Percentiles rank a stretch among this genome's conserved stretches.
These are phyloP conservation scores for Dianthus caryophyllus DNA, from an alignment of 148 eudicot species.

Conservation along the genomic window DNA sequence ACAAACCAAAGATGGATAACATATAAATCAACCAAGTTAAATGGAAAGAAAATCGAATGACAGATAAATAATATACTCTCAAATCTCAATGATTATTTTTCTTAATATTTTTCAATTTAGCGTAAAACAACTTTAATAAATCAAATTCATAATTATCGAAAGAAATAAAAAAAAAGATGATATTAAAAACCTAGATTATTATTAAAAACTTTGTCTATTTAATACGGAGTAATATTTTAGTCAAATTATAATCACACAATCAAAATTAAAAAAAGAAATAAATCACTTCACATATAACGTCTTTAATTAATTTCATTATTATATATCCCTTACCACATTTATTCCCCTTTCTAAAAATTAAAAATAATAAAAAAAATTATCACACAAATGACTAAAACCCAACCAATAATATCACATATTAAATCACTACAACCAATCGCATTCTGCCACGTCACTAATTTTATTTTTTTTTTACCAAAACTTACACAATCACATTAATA, in stretches of 20 bases:
- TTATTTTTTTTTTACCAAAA: not conserved
- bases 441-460: conserved; percentile 14
- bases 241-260: not conserved
- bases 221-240: too few relatives aligned
- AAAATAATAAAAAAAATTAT: not conserved
- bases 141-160: too few relatives aligned
- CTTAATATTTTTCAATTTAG: too few relatives aligned
- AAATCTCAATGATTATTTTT: too few relatives aligned
- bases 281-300: not conserved
- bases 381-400: conserved; percentile 6
- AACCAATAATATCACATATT: conserved; percentile 15
- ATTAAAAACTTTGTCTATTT: too few relatives aligned
- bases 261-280: not conserved
- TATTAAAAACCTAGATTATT: too few relatives aligned
- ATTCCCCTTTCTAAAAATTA: not conserved
- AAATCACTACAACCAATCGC: conserved; percentile 9
- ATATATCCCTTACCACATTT: not conserved
- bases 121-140: too few relatives aligned
- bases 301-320: not conserved
- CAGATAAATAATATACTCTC: too few relatives aligned
- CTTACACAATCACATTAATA: not conserved
- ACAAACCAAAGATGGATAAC: too few relatives aligned
- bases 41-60: too few relatives aligned
- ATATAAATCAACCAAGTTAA: too few relatives aligned
- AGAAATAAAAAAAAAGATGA: too few relatives aligned